Evolutionary conservation across 208 protist species (phyloP).

Genomic region (Leishmania braziliensis): DNA sequence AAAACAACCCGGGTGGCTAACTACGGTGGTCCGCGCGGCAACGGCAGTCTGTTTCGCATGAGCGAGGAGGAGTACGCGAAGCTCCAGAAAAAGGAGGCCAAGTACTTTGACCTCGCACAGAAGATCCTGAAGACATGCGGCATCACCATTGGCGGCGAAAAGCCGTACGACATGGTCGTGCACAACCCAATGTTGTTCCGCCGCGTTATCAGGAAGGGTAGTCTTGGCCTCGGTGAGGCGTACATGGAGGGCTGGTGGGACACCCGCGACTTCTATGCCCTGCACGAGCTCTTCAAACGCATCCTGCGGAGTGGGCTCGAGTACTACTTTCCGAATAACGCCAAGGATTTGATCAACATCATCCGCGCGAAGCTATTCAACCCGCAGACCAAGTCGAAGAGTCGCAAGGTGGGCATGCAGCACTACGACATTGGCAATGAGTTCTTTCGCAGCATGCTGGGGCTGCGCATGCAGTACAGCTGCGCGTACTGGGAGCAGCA

Average conservation of each 20-base stretch:
- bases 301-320: conserved; percentile 42
- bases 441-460: conserved; percentile 76
- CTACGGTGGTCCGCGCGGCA: conserved; percentile 31
- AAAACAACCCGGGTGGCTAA: background rate
- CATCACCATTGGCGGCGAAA: conserved; percentile 43
- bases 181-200: conserved; percentile 50
- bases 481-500: conserved; percentile 64
- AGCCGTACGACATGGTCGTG: conserved; percentile 49
- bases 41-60: conserved; percentile 39
- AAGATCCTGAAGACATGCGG: conserved; percentile 43
- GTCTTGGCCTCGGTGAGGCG: conserved; percentile 50
- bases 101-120: conserved; percentile 39
- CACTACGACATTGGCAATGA: conserved; percentile 80
- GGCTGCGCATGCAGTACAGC: conserved; percentile 77
- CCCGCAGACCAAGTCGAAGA: conserved; percentile 53
- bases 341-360: conserved; percentile 51
- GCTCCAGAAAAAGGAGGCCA: conserved; percentile 34
- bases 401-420: conserved; percentile 55
- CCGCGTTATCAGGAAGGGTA: conserved; percentile 52
- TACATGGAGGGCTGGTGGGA: conserved; percentile 77
- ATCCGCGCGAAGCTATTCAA: conserved; percentile 54
- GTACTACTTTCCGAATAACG: conserved; percentile 72
- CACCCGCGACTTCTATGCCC: conserved; percentile 51
- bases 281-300: conserved; percentile 51
- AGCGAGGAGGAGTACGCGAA: conserved; percentile 24